phyloP scores from a whole-genome alignment of 2,329 filamentous ascomycete species.

The Trichoderma sp. region DNA sequence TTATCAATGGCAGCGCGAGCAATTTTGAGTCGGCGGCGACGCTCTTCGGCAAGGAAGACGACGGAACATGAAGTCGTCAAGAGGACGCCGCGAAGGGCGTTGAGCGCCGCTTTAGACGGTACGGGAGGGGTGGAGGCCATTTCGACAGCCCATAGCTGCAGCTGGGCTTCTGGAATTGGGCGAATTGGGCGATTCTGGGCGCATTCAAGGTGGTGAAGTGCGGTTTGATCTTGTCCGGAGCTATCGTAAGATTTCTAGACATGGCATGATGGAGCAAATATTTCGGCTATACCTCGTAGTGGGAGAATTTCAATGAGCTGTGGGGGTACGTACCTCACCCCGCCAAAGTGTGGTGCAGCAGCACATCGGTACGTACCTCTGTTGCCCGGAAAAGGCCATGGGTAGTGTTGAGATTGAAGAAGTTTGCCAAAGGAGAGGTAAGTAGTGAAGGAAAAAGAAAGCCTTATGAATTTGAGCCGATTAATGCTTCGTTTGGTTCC shows the following conservation, averaged over 20 bases:
- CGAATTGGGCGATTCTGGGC: not conserved
- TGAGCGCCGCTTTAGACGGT: constrained; percentile 55
- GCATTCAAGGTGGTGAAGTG: constrained; percentile 8
- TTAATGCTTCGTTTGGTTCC: not conserved
- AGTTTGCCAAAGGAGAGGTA: not conserved
- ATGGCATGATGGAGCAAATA: constrained; percentile 14
- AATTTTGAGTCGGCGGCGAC: constrained; percentile 53
- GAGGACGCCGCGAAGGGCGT: constrained; percentile 54
- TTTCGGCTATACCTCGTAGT: constrained; percentile 19
- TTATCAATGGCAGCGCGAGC: constrained; percentile 52
- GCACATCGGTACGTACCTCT: not conserved
- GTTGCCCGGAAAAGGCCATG: not conserved
- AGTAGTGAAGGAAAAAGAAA: too few relatives aligned
- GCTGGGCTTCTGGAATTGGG: not conserved
- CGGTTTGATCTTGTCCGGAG: not conserved
- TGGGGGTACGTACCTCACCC: constrained; percentile 16
- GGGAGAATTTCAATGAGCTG: constrained; percentile 14
- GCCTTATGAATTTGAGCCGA: not conserved
- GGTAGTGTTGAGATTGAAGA: not conserved
- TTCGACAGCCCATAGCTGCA: constrained; percentile 30
- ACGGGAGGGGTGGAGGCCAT: constrained; percentile 50
- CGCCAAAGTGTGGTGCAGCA: not conserved
- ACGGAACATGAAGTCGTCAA: constrained; percentile 58
- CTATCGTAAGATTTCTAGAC: constrained; percentile 21
- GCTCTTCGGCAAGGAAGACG: constrained; percentile 55